Percentiles rank a stretch among this genome's conserved stretches.
Conservation (phyloP, 306 rosid genomes). For the Cucurbita maxima region DNA sequence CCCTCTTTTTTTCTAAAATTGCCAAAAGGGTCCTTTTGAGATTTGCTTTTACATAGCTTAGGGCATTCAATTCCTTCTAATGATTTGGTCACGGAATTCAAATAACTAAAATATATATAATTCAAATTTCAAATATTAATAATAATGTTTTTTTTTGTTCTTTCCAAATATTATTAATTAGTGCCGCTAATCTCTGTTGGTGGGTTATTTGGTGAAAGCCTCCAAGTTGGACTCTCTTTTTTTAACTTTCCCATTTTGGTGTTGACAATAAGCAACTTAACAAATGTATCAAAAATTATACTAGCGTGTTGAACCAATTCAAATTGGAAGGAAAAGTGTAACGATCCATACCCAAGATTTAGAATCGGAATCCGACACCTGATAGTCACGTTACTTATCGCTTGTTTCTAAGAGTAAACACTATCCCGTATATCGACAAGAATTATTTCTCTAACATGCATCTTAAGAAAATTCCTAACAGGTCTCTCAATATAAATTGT, state of each 20-base stretch:
- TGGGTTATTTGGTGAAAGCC: conserved; percentile 8
- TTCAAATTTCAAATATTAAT: not conserved
- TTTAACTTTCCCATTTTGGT: not conserved
- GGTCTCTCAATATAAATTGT: too few species aligned
- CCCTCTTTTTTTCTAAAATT: conserved; percentile 2
- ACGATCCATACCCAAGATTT: too few species aligned
- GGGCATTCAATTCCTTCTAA: not conserved
- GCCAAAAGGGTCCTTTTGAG: not conserved
- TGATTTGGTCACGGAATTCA: not conserved
- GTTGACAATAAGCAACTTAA: not conserved
- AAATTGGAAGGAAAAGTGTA: too few species aligned
- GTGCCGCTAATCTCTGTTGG: not conserved
- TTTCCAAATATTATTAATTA: too few species aligned
- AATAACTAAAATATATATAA: not conserved
- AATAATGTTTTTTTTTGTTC: too few species aligned
- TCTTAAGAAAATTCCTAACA: too few species aligned
- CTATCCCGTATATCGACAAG: too few species aligned
- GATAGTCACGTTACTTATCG: too few species aligned
- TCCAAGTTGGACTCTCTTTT: not conserved
- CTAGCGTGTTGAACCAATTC: too few species aligned
- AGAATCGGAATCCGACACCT: too few species aligned
- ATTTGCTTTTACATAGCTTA: not conserved
- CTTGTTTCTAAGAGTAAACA: too few species aligned
- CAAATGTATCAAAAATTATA: not conserved
- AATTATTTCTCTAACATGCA: too few species aligned